Conservation (phyloP, 2,329 filamentous ascomycete species). For the Ophiostoma sp. region DNA sequence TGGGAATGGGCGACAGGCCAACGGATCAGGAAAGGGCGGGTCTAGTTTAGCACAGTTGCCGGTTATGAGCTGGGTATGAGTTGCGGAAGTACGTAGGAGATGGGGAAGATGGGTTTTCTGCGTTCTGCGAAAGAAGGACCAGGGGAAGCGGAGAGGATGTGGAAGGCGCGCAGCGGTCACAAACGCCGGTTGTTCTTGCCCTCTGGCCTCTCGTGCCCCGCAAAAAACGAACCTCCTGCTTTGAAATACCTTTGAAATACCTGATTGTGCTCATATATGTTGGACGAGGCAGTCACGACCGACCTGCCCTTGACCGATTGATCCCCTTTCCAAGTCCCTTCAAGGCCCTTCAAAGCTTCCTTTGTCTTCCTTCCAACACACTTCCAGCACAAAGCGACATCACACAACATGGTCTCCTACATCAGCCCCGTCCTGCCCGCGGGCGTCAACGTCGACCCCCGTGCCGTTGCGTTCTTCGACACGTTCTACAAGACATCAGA, state of each 20-base stretch:
- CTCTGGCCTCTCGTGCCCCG: neutral
- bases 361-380: neutral
- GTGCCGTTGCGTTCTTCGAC: constrained; percentile 35
- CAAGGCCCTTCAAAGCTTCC: neutral
- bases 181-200: constrained; percentile 1
- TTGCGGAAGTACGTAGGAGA: neutral
- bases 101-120: neutral
- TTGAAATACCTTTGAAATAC: neutral
- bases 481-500: constrained; percentile 39
- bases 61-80: neutral
- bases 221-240: neutral
- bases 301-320: neutral
- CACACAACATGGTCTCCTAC: constrained; percentile 21
- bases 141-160: neutral
- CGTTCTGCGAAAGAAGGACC: neutral
- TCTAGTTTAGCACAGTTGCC: neutral
- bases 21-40: neutral
- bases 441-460: constrained; percentile 30
- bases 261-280: neutral
- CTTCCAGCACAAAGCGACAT: neutral
- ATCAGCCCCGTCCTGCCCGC: constrained; percentile 23
- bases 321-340: neutral
- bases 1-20: neutral
- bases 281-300: constrained; percentile 8
- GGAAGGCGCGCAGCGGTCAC: neutral